A percentile compares a stretch with the other conserved stretches of the same genome.
These are phyloP conservation scores for Aspergillus floridensis DNA, from an alignment of 2,329 filamentous ascomycete genomes.

Conservation along the genomic window DNA sequence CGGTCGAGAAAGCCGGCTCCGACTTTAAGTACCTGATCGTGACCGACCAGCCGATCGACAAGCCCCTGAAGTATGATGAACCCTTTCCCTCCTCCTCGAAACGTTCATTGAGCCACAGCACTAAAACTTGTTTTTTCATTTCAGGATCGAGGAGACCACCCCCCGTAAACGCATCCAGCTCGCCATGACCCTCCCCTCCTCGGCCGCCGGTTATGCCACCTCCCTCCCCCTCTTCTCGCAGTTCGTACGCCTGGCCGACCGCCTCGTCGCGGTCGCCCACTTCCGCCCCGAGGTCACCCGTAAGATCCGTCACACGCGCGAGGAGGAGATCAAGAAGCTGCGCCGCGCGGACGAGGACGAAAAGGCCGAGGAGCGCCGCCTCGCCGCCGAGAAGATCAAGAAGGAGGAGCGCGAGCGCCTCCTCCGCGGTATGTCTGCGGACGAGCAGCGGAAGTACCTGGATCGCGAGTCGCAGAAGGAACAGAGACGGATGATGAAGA, in stretches of 20 bases:
- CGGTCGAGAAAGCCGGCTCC: constrained; percentile 74
- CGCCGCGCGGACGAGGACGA: constrained; percentile 73
- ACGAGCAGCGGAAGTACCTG: constrained; percentile 81
- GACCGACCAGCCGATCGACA: constrained; percentile 83
- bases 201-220: constrained; percentile 57
- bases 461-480: constrained; percentile 79
- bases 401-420: constrained; percentile 88
- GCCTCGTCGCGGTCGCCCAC: constrained; percentile 70
- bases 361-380: constrained; percentile 60
- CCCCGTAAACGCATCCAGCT: constrained; percentile 86
- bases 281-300: constrained; percentile 88
- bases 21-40: constrained; percentile 83
- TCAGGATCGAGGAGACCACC: constrained; percentile 74
- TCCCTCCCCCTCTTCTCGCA: constrained; percentile 75
- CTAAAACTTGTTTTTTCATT: no score
- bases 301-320: constrained; percentile 76
- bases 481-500: constrained; percentile 62
- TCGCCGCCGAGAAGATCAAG: constrained; percentile 59
- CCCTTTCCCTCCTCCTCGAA: neutral
- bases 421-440: constrained; percentile 71
- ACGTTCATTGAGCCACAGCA: no score
- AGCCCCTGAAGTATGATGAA: constrained; percentile 74
- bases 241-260: constrained; percentile 82
- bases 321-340: constrained; percentile 75
- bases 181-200: constrained; percentile 66